Evolutionary conservation across 306 rosid species (phyloP).

Genomic region (Prunus salicina): DNA sequence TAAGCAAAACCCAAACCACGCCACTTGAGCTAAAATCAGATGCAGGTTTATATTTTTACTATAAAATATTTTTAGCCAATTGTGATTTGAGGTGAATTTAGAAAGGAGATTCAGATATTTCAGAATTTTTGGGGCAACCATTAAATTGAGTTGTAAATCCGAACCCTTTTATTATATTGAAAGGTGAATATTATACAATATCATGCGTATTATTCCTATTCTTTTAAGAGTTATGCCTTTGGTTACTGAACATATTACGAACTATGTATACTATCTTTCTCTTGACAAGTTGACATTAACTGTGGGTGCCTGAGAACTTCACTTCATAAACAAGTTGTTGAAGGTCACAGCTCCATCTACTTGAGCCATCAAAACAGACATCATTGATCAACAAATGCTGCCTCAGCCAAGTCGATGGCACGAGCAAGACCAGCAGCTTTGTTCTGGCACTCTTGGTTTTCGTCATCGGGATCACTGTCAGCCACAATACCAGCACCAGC

Average conservation of each 20-base stretch:
- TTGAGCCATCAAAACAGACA: not conserved
- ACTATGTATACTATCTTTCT: not conserved
- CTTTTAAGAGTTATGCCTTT: not conserved
- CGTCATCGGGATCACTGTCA: conserved; percentile 72
- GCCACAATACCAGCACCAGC: conserved; percentile 91
- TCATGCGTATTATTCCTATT: too few relatives aligned
- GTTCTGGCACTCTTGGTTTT: conserved; percentile 77
- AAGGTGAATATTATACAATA: not conserved
- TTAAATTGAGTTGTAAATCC: not conserved
- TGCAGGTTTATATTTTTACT: too few relatives aligned
- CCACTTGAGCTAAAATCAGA: too few relatives aligned
- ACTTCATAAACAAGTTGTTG: not conserved
- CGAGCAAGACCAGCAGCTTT: conserved; percentile 91
- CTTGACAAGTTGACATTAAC: not conserved
- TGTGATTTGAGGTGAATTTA: too few relatives aligned
- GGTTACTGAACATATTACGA: not conserved
- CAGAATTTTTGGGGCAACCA: too few relatives aligned
- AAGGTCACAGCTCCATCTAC: not conserved
- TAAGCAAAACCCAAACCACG: too few relatives aligned
- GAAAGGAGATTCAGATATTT: too few relatives aligned
- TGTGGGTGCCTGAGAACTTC: not conserved
- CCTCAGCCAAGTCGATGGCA: conserved; percentile 79
- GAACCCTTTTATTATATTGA: not conserved
- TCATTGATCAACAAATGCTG: conserved; percentile 54
- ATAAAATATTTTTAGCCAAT: too few relatives aligned